Conservation (phyloP, 129 eudicot species). For the Flaveria ramosissima region DNA sequence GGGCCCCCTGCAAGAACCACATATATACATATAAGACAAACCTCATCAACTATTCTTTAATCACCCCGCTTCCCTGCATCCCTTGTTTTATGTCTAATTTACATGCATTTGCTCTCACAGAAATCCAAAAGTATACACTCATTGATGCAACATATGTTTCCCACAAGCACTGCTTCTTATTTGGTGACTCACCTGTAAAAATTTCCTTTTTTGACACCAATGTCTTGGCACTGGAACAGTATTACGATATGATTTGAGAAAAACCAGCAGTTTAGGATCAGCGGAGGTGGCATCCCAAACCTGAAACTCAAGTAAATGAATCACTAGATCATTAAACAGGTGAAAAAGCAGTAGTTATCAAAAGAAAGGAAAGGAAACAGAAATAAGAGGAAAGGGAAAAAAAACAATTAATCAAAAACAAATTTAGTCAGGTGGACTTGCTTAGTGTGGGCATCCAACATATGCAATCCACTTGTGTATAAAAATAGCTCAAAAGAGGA, state of each 20-base stretch:
- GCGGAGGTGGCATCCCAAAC: constrained; percentile 99
- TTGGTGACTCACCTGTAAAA: constrained; percentile 71
- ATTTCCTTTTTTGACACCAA: constrained; percentile 98
- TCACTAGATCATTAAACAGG: background rate
- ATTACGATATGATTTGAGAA: constrained; percentile 83
- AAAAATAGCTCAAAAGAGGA: background rate
- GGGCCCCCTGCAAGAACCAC: constrained; percentile 99
- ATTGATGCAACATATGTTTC: constrained; percentile 12
- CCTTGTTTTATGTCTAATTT: constrained; percentile 29
- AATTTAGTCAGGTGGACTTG: background rate
- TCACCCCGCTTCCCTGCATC: constrained; percentile 52
- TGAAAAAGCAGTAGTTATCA: constrained; percentile 13
- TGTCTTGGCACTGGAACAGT: constrained; percentile 99
- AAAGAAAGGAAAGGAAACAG: background rate
- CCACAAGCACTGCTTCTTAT: background rate
- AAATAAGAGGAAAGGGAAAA: background rate
- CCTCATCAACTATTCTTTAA: constrained; percentile 67
- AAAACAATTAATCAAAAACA: background rate
- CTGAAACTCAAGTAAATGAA: constrained; percentile 41
- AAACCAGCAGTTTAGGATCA: constrained; percentile 92
- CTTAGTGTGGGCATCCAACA: constrained; percentile 3
- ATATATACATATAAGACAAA: constrained; percentile 98
- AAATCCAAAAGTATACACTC: constrained; percentile 10
- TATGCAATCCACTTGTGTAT: background rate
- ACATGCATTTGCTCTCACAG: constrained; percentile 21